These are phyloP conservation scores for Fusarium mexicanum DNA, from an alignment of 2,329 filamentous ascomycete genomes.

Conservation along the genomic window DNA sequence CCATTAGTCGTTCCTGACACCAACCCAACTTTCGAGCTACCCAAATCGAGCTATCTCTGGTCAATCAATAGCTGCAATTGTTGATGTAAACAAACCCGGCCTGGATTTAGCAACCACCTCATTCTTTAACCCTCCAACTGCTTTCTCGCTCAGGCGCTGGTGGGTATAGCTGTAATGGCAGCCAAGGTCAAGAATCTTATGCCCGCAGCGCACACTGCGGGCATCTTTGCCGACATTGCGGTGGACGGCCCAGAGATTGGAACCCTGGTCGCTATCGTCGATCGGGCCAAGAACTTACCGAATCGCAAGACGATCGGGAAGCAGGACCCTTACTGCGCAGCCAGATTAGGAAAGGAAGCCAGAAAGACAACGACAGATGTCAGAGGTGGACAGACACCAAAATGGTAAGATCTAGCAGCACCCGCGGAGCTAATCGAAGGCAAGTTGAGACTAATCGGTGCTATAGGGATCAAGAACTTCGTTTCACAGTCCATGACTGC, in stretches of 20 bases:
- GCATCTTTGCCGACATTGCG: conserved; percentile 94
- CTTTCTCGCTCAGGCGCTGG: conserved; percentile 1
- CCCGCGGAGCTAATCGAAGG: neutral
- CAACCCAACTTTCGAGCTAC: conserved; percentile 24
- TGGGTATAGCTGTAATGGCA: conserved; percentile 54
- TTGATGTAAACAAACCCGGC: conserved; percentile 41
- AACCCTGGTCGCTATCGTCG: conserved; percentile 89
- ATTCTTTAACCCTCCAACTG: neutral
- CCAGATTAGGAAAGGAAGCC: conserved; percentile 92
- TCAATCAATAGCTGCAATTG: conserved; percentile 28
- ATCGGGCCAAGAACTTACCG: conserved; percentile 95
- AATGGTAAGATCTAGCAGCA: conserved; percentile 71
- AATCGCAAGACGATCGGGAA: conserved; percentile 98
- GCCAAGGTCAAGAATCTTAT: conserved; percentile 66
- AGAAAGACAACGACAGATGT: conserved; percentile 97
- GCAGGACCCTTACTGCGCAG: conserved; percentile 97
- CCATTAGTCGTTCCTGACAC: conserved; percentile 23
- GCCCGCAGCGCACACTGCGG: conserved; percentile 81
- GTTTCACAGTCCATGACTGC: conserved; percentile 95
- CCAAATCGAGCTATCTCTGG: conserved; percentile 28
- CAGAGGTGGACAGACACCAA: conserved; percentile 92
- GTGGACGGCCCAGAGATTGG: conserved; percentile 94
- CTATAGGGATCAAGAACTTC: conserved; percentile 92
- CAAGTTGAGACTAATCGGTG: conserved; percentile 27
- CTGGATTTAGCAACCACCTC: conserved; percentile 5